Evolutionary conservation across 495 filamentous ascomycete species (phyloP).

Genomic region (Thermochaetoides thermophila): DNA sequence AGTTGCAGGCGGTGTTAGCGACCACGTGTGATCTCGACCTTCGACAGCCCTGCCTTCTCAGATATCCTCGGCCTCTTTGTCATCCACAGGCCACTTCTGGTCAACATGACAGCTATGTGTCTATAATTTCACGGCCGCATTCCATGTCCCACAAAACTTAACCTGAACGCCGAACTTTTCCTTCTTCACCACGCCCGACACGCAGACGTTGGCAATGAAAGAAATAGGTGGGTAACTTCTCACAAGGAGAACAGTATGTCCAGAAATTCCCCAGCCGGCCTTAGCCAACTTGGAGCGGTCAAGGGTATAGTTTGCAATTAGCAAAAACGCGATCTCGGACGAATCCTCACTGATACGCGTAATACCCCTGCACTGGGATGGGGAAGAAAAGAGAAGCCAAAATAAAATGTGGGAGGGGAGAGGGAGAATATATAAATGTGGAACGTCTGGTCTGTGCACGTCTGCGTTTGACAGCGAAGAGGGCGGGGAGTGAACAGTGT

Average conservation of each 20-base stretch:
- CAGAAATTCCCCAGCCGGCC: slow-evolving; percentile 22
- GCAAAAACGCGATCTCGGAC: slow-evolving; percentile 43
- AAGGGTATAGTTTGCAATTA: slow-evolving; percentile 44
- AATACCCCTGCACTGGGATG: slow-evolving; percentile 32
- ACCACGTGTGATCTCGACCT: too few relatives aligned
- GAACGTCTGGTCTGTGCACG: too few relatives aligned
- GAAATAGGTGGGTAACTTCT: slow-evolving; percentile 1
- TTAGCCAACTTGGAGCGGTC: slow-evolving; percentile 24
- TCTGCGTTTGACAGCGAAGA: too few relatives aligned
- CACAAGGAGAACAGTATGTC: slow-evolving; percentile 5
- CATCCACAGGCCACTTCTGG: too few relatives aligned
- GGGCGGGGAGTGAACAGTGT: too few relatives aligned
- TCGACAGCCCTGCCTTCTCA: too few relatives aligned
- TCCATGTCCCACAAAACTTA: neutral
- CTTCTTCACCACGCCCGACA: slow-evolving; percentile 17
- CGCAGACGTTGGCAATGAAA: slow-evolving; percentile 19
- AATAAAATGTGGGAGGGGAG: too few relatives aligned
- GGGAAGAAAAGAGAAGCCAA: slow-evolving; percentile 13
- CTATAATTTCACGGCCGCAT: neutral
- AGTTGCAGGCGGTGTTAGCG: too few relatives aligned
- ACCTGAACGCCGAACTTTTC: neutral
- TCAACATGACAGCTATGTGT: too few relatives aligned
- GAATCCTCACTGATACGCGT: slow-evolving; percentile 40
- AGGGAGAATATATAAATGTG: too few relatives aligned
- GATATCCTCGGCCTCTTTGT: too few relatives aligned